Evolutionary conservation across 2,329 filamentous ascomycete genomes (phyloP).

Genomic region (Curvularia verruculosa): DNA sequence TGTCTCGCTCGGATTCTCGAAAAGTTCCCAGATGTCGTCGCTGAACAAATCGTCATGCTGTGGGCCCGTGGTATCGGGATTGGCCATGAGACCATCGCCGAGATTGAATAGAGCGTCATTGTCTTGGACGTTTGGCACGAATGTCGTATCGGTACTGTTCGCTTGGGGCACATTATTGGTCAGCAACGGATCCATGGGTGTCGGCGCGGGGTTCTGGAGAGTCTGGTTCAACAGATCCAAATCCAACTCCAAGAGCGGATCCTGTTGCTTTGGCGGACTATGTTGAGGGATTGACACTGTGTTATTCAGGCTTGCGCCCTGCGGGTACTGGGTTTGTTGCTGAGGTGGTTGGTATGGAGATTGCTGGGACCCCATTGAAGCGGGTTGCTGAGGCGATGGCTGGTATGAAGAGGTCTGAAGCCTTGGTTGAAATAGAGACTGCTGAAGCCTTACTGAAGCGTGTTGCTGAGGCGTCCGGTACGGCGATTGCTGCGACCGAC

Average conservation of each 20-base stretch:
- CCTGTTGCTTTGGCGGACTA: background rate
- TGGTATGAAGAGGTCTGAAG: background rate
- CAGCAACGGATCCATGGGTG: background rate
- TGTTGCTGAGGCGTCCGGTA: too few relatives aligned
- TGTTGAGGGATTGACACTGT: background rate
- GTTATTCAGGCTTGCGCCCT: background rate
- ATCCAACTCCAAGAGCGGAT: background rate
- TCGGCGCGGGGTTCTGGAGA: background rate
- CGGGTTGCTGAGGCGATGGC: too few relatives aligned
- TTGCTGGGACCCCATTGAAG: background rate
- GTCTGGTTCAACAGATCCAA: too few relatives aligned
- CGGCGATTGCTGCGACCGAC: background rate
- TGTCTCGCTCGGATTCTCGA: background rate
- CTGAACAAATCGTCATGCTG: background rate
- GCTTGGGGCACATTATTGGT: background rate
- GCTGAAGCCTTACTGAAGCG: background rate
- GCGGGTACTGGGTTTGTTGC: too few relatives aligned
- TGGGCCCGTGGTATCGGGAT: background rate
- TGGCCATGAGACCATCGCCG: background rate
- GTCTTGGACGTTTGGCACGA: background rate
- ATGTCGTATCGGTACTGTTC: background rate
- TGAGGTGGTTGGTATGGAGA: too few relatives aligned
- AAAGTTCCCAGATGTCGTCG: background rate
- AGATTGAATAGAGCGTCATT: background rate
- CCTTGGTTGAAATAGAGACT: too few relatives aligned